Evolutionary conservation across 164 flowering plant species (phyloP), one percentile per base, ranked within the genome.

Genomic region (Kalanchoe fedtschenkoi): DNA sequence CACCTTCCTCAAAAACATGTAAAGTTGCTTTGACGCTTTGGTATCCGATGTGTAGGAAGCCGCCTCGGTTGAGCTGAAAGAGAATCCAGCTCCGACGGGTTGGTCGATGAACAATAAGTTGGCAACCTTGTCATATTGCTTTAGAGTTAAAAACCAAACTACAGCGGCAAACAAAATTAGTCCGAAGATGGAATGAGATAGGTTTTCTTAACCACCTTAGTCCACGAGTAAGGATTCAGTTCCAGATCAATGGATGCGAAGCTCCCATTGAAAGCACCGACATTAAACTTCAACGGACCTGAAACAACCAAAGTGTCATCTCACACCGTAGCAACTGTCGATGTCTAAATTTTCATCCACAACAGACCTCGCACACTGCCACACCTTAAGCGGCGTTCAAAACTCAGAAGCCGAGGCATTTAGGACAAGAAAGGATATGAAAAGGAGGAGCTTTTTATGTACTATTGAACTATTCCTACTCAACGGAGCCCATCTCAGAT

Each of bases 51-150:
- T 21, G 32, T 26, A 2, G 58, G 60, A 61, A 16, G 58, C 66
- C 17, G 58, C 11, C 8, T 62, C 5, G 3, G 28, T 71, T 9
- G n/a, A 64, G 10, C 77, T 60, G 61, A 77, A 80, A 0, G 83
- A 77, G 62, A 65, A 80, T 39, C 81, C 83, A 33, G 78, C 67
- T 4, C 68, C 78, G 1, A 66, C 81, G 0, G 83, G 83, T 16
- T 64, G 43, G 56, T 80, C 83, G 1, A 80, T 38, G 46, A 75
- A 77, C 9, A 80, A 67, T 2, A 80, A 71, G 66, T 47, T 80
- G 4, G 83, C 65, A 37, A 68, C 64, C 83, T 80, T 46, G 56
- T 43, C 38, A 35, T 16, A 21, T 0, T 6, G 54, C 24, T 8
- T 47, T 22, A 0, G 54, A 21, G 10, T 47, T 29, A 47, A n/a